phyloP scores from a whole-genome alignment of 192 early-diverging fungal genomes.

The Kappamyces sp. region DNA sequence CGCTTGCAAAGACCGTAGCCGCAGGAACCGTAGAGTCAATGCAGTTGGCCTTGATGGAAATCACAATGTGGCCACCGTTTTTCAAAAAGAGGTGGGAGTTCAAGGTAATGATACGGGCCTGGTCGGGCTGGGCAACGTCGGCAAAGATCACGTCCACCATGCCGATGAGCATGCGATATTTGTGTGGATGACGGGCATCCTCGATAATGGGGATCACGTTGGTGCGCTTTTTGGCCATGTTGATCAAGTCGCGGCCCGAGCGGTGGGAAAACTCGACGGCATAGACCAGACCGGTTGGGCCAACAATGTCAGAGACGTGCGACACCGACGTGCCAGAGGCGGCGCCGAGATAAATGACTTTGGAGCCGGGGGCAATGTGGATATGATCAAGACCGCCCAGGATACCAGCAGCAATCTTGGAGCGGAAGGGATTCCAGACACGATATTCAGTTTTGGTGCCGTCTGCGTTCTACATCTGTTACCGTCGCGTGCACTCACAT shows the following conservation, averaged over 20 bases:
- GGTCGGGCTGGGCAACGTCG: constrained; percentile 99
- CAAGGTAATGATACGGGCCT: constrained; percentile 97
- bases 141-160: constrained; percentile 99
- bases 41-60: constrained; percentile 99
- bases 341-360: constrained; percentile 96
- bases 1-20: constrained; percentile 90
- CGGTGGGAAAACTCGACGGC: constrained; percentile 99
- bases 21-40: constrained; percentile 99
- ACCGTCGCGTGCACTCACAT: constrained; percentile 52
- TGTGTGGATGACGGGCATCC: constrained; percentile 99
- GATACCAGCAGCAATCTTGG: constrained; percentile 96
- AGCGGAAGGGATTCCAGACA: constrained; percentile 99
- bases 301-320: constrained; percentile 97
- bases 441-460: constrained; percentile 97
- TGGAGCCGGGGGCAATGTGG: constrained; percentile 89
- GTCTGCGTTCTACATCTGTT: constrained; percentile 56
- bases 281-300: constrained; percentile 94
- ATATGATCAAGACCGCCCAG: constrained; percentile 95
- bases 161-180: constrained; percentile 97
- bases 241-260: constrained; percentile 97
- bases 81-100: constrained; percentile 98
- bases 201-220: constrained; percentile 99
- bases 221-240: constrained; percentile 99
- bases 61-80: constrained; percentile 95
- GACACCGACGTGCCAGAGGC: constrained; percentile 91